These are phyloP conservation scores for Picea mariana DNA, from an alignment of 83 land plant species.

Conservation along the genomic window DNA sequence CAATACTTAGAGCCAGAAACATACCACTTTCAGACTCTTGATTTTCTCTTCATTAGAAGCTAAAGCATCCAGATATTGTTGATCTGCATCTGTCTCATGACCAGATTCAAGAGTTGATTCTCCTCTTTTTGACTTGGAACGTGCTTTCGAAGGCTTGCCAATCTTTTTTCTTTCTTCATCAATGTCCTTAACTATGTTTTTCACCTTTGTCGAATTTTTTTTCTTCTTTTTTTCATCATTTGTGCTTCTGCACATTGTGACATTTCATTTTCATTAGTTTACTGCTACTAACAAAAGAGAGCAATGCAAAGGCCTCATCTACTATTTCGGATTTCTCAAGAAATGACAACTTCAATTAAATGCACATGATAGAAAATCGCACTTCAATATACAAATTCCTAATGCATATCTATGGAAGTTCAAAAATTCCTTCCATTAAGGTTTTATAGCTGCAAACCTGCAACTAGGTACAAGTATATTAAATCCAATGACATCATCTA, in stretches of 20 bases:
- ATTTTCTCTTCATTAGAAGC: constrained; percentile 63
- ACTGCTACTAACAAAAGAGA: background rate
- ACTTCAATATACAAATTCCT: background rate
- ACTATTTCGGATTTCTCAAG: background rate
- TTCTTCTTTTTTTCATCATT: constrained; percentile 23
- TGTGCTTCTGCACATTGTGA: constrained; percentile 18
- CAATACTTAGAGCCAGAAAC: constrained; percentile 13
- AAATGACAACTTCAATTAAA: background rate
- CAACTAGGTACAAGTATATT: background rate
- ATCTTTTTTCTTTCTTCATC: constrained; percentile 36
- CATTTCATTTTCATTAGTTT: background rate
- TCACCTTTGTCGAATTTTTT: constrained; percentile 12
- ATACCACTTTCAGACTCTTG: constrained; percentile 64
- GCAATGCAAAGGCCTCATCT: background rate
- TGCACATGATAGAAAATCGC: background rate
- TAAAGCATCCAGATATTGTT: constrained; percentile 41
- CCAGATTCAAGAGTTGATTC: constrained; percentile 37
- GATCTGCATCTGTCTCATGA: constrained; percentile 50
- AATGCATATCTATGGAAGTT: background rate
- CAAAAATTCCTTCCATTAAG: background rate
- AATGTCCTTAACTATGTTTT: constrained; percentile 23
- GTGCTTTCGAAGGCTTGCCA: constrained; percentile 31
- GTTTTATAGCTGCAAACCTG: too few species aligned
- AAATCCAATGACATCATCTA: background rate
- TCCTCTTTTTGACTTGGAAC: constrained; percentile 26